Evolutionary conservation across 352 stramenopile species (phyloP), one percentile per base, ranked within the genome.

Genomic region (Pythium rishiriense): DNA sequence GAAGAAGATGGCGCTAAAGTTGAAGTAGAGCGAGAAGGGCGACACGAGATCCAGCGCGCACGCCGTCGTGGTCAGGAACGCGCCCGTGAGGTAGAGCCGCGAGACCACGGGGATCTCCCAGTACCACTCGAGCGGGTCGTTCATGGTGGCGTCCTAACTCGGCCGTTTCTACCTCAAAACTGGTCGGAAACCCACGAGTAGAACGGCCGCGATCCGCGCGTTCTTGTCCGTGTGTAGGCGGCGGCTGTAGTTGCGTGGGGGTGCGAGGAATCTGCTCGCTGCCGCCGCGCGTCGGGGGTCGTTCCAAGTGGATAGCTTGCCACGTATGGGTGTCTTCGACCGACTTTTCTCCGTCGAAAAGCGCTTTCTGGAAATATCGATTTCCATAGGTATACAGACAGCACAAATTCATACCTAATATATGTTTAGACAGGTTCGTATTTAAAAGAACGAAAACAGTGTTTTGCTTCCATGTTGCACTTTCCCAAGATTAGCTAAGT

Each of bases 81-180:
- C 94, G 21, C 90, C 92, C 33, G 98, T 99, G 43, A 99, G 91
- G 76, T 99, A 99, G 17, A 98, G 72, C 29, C 97, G 81, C 37
- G 96, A 99, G 67, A 99, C 88, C n/a, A 98, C 65, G 35, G 98
- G 98, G 67, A 99, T 99, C 70, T 99, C 97, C 73, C 97, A 96
- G 79, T 99, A 99, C 97, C 97, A 99, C 72, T 90, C 85, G 61
- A 96, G 76, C 45, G 88, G 85, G 59, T 95, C 85, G 72, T 93
- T 94, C 85, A 94, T 94, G 29, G n/a, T 62, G 6, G 46, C 24
- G n/a, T n/a, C n/a, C n/a, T n/a, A n/a, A n/a, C n/a, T n/a, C n/a
- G n/a, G n/a, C n/a, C n/a, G n/a, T n/a, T n/a, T n/a, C n/a, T n/a
- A n/a, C n/a, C n/a, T n/a, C n/a, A n/a, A n/a, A n/a, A n/a, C n/a